Evolutionary conservation across 306 rosid species (phyloP), one percentile per base, ranked within the genome.

Genomic region (Chamaecrista fasciculata): DNA sequence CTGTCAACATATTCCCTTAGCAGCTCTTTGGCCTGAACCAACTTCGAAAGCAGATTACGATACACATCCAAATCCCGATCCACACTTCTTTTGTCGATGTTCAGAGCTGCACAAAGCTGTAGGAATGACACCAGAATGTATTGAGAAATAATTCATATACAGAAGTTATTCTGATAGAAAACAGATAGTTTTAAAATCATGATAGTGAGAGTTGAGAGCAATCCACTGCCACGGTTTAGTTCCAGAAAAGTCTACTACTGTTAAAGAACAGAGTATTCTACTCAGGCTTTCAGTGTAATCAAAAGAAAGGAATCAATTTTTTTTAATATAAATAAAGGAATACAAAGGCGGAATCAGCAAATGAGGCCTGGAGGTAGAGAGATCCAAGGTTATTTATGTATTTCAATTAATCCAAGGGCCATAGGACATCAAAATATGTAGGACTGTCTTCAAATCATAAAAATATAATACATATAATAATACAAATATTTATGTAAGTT

Each of bases 51-150:
- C 71, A 91, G 82, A 78, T 95, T 91, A 51, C 97, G 97, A 67
- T 91, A 95, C 71, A 95, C 93, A 26, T 95, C 99, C 83, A 95
- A 89, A 85, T 95, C 99, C 28, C 97, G 86, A 76, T 95, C 99
- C 69, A 95, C 99, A 68, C 92, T 81, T 84, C 86, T 84, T 80
- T 95, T 95, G 79, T 86, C 56, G 58, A 95, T 57, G 60, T 86
- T 91, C 72, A 95, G 79, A 75, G 90, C 83, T 2, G 85, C 81
- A 51, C 99, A 95, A 51, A 91, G 89, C 99, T 95, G 91, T 80
- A 56, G 70, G 29, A 74, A 60, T 71, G 79, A 68, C 78, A 47
- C 70, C 58, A 74, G 57, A 14, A 56, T 69, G 71, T 56, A 66
- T 43, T 66, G 34, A 59, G 65, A 33, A 59, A 65, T 25, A 52